A percentile compares a stretch with the other conserved stretches of the same genome.
Conservation (phyloP, 2,329 filamentous ascomycete genomes). For the Blastomyces percursus region DNA sequence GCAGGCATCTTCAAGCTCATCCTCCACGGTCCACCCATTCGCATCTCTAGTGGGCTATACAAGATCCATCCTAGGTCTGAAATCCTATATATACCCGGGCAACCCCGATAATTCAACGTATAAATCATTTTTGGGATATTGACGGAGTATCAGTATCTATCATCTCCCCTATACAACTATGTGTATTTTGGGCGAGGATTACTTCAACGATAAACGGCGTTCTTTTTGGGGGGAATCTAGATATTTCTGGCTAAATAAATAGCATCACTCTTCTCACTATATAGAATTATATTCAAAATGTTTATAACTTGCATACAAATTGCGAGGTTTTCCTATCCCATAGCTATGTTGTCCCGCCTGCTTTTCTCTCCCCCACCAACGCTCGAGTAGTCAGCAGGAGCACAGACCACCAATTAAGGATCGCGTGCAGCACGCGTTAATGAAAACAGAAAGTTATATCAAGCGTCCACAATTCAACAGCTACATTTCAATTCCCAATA, state of each 20-base stretch:
- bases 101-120: too few species aligned
- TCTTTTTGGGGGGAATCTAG: background rate
- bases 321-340: background rate
- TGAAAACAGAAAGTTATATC: background rate
- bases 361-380: background rate
- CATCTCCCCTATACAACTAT: background rate
- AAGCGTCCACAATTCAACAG: background rate
- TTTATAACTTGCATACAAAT: background rate
- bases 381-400: constrained; percentile 12
- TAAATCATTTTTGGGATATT: background rate
- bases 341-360: background rate
- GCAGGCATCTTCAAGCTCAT: background rate
- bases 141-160: background rate
- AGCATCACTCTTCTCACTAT: constrained; percentile 1
- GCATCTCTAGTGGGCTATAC: background rate
- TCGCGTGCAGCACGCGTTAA: constrained; percentile 30
- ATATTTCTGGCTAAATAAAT: constrained; percentile 8
- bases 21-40: background rate
- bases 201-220: background rate
- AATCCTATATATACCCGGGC: background rate
- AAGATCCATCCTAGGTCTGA: background rate
- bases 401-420: constrained; percentile 31
- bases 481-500: background rate
- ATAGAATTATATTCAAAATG: background rate
- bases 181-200: background rate